Base-by-base conservation (phyloP, 331 rosid genomes). In the Malus hybrid region DNA sequence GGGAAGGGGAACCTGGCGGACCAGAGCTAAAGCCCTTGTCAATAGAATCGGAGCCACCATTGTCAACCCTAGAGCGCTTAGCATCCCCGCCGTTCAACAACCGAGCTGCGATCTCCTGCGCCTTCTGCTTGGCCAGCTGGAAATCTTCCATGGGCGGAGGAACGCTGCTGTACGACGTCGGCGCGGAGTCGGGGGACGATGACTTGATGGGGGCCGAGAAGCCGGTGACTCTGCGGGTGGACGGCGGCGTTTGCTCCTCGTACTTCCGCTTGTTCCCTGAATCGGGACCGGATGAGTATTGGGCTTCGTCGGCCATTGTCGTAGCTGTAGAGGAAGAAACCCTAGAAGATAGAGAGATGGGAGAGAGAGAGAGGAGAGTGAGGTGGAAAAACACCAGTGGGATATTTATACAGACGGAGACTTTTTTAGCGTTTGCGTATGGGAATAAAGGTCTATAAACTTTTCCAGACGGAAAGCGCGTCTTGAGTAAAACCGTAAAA, bases 91-190 rank as follows among this genome's bases (percentile, higher is more conserved):
- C 77, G 86, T 76, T 88, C 72, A 82, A 84, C 77, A 93, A 82
- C 1, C 98, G 96, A 75, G 98, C 95, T 10, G 98, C 98, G 39
- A 87, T 87, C 86, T 91, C 98, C 82, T 93, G 98, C 16, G 98
- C 98, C 3, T 87, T 86, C 81, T 83, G 97, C 81, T 91, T 93
- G 71, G 98, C 98, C 28, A 88, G 84, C 69, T 87, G 85, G 76
- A 93, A 81, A 67, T 81, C 98, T 52, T 88, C 85, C 34, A 84
- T 82, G 2, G 91, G 91, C 3, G 86, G 91, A 6, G 94, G 91
- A 5, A 88, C 97, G 91, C 69, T 90, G 79, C 87, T 90, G 84
- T 90, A 93, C 3, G 91, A 82, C 0, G 88, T 70, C 6, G 90
- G 92, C 2, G 71, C 77, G 8, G 85, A 60, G 69, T 84, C 95